phyloP scores from a whole-genome alignment of 2,329 filamentous ascomycete genomes.

The Sporothrix inflata region DNA sequence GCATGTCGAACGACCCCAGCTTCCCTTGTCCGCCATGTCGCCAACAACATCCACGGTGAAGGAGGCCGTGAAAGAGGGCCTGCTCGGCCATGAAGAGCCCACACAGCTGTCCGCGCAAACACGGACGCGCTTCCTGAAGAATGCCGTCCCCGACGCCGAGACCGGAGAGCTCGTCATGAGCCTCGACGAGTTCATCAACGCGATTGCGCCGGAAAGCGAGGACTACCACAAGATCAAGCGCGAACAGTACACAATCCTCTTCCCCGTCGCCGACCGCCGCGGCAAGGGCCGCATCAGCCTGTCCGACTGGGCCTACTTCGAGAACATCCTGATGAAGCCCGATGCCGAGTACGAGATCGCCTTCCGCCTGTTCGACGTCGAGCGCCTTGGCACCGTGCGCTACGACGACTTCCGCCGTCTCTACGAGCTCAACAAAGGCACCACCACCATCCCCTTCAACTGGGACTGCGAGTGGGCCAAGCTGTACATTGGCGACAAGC shows the following conservation, averaged over 20 bases:
- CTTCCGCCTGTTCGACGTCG: slow-evolving; percentile 91
- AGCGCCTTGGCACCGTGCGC: slow-evolving; percentile 81
- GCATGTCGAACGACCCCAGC: slow-evolving; percentile 17
- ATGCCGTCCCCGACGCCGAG: slow-evolving; percentile 75
- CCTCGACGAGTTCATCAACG: slow-evolving; percentile 85
- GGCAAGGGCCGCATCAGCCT: slow-evolving; percentile 73
- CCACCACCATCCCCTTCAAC: slow-evolving; percentile 85
- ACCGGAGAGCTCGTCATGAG: slow-evolving; percentile 80
- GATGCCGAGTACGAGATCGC: slow-evolving; percentile 99
- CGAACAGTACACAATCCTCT: slow-evolving; percentile 93
- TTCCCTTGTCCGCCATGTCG: slow-evolving; percentile 41
- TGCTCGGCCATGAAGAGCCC: slow-evolving; percentile 65
- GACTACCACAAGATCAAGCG: slow-evolving; percentile 99
- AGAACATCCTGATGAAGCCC: slow-evolving; percentile 89
- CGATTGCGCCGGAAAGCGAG: slow-evolving; percentile 81
- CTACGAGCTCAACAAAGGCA: slow-evolving; percentile 87
- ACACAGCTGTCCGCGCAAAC: slow-evolving; percentile 73
- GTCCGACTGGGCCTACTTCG: slow-evolving; percentile 88
- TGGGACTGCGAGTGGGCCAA: slow-evolving; percentile 97
- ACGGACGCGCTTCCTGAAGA: slow-evolving; percentile 72
- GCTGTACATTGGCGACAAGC: slow-evolving; percentile 87
- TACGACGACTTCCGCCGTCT: slow-evolving; percentile 84
- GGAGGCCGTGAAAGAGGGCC: slow-evolving; percentile 76
- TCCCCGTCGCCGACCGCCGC: slow-evolving; percentile 83
- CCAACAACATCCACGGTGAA: slow-evolving; percentile 55